phyloP scores from a whole-genome alignment of 495 filamentous ascomycete species.

The Hyaloscypha variabilis region DNA sequence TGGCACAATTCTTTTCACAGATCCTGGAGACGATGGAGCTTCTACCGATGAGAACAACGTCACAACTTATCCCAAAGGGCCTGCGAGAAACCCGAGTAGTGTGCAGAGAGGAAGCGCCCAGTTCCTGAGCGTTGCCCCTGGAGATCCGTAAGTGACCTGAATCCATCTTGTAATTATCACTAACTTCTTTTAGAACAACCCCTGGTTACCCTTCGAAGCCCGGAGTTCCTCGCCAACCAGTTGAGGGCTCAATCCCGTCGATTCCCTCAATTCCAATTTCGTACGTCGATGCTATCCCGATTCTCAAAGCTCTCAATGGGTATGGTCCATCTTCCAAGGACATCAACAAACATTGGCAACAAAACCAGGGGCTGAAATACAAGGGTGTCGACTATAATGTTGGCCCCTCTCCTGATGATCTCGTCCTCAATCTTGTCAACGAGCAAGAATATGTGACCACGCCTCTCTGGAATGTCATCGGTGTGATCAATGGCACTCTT shows the following conservation, averaged over 20 bases:
- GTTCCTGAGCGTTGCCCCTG: conserved; percentile 71
- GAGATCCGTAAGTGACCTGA: conserved; percentile 54
- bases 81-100: conserved; percentile 83
- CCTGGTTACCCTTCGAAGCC: conserved; percentile 94
- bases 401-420: conserved; percentile 77
- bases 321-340: conserved; percentile 78
- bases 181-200: conserved; percentile 59
- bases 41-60: conserved; percentile 82
- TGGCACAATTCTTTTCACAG: conserved; percentile 81
- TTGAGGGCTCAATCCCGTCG: conserved; percentile 67
- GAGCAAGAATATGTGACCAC: conserved; percentile 88
- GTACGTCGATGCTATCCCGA: conserved; percentile 80
- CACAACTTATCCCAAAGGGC: conserved; percentile 80
- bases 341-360: conserved; percentile 71
- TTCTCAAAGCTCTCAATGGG: conserved; percentile 87
- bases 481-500: conserved; percentile 89
- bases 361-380: conserved; percentile 72
- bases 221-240: conserved; percentile 76
- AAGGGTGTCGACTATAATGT: conserved; percentile 91
- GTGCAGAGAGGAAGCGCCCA: conserved; percentile 92
- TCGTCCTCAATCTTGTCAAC: conserved; percentile 83
- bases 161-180: background rate
- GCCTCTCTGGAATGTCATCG: conserved; percentile 94
- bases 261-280: conserved; percentile 95
- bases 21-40: conserved; percentile 87